Base-by-base conservation (phyloP, 495 filamentous ascomycete genomes). In the Penicillium riverlandense region DNA sequence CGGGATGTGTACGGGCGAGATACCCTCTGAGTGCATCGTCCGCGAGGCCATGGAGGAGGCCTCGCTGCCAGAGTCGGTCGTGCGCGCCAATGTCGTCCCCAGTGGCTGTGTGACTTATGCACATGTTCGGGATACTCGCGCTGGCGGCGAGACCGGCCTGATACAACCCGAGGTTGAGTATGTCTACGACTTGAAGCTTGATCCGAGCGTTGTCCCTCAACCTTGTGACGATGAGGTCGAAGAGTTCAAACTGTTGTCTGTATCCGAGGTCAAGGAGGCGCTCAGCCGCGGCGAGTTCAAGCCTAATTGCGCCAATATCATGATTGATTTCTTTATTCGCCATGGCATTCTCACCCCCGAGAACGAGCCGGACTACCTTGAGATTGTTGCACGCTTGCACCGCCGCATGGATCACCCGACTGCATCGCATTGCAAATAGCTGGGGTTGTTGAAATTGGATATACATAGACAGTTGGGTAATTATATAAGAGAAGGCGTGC, bases 151-250 rank as follows among this genome's bases (percentile, higher is more conserved):
- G 59, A 78, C 73, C 7, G 85, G 86, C n/a, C 69, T 94, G 45
- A 66, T 95, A 48, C 94, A 96, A 63, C 92, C 92, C 0, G 94
- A 97, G 64, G 83, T 85, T 52, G 74, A 99, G 58, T 96, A 90
- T 70, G 73, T 95, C 22, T 99, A 88, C 62, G 92, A 99, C 56
- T 63, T 99, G 32, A 85, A 89, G 59, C 66, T 97, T 34, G 74
- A 79, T 8, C 67, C 74, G 7, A 79, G 78, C 32, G 74, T 90
- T 8, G 61, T 76, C 12, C 88, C 85, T 6, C 72, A 70, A 54
- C 90, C 92, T 2, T 77, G 83, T 28, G 94, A 97, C 54, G 77
- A 82, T 36, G 92, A 97, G 69, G 92, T 96, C 6, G 83, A 90
- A 55, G 79, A 79, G 30, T 99, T 99, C 64, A 75, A 78, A 52